phyloP scores from a whole-genome alignment of 768 basidiomycete species.

The Rhizopogon salebrosus region DNA sequence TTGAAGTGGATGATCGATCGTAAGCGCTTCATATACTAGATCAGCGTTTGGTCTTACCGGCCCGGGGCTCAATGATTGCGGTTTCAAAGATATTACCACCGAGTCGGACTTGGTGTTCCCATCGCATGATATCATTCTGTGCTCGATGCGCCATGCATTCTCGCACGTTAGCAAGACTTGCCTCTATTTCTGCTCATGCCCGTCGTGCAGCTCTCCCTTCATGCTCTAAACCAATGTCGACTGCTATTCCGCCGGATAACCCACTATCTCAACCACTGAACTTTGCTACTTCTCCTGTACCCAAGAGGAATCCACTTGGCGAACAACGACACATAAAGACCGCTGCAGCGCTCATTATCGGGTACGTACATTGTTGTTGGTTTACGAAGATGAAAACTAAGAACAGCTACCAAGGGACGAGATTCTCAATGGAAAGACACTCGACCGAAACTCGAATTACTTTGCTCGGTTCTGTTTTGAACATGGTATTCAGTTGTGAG shows the following conservation, averaged over 20 bases:
- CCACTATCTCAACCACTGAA: background rate
- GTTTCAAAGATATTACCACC: no score
- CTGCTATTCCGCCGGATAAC: background rate
- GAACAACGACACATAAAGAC: slow-evolving; percentile 67
- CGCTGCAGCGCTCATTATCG: slow-evolving; percentile 73
- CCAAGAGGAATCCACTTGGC: slow-evolving; percentile 57
- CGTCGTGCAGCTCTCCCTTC: background rate
- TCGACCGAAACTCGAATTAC: slow-evolving; percentile 78
- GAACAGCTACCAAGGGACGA: slow-evolving; percentile 55
- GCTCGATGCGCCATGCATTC: slow-evolving; percentile 7
- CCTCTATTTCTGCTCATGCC: slow-evolving; percentile 9
- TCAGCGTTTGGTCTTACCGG: no score
- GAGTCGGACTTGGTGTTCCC: no score
- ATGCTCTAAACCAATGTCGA: slow-evolving; percentile 3
- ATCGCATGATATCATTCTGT: background rate
- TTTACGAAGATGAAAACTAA: background rate
- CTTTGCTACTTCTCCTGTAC: slow-evolving; percentile 54
- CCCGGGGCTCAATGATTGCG: no score
- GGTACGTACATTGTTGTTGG: slow-evolving; percentile 35
- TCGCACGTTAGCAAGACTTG: slow-evolving; percentile 10
- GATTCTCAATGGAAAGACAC: slow-evolving; percentile 88
- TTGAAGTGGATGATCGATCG: no score
- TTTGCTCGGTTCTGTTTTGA: slow-evolving; percentile 89
- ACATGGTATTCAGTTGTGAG: slow-evolving; percentile 74
- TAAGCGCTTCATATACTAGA: no score